A percentile compares a stretch with the other conserved stretches of the same genome.
Conservation (phyloP, 768 basidiomycete species). For the Lactarius quietus region DNA sequence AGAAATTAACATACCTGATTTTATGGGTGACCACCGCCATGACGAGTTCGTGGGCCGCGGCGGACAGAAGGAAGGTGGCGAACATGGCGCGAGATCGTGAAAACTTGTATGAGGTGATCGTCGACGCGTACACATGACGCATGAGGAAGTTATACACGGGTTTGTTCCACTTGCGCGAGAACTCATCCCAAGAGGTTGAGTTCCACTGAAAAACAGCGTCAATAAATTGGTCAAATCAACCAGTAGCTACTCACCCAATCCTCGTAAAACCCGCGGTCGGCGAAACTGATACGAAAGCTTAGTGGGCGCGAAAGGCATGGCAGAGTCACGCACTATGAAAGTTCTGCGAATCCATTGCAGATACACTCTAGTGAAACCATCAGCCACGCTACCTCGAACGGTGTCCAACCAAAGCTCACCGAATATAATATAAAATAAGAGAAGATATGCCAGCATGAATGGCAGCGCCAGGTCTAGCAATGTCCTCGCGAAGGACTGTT, state of each 20-base stretch:
- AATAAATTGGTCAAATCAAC: neutral
- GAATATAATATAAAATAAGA: slow-evolving; percentile 84
- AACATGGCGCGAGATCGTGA: slow-evolving; percentile 83
- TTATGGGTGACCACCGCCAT: slow-evolving; percentile 96
- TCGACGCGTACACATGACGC: slow-evolving; percentile 91
- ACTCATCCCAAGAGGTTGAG: slow-evolving; percentile 94
- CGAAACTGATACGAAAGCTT: slow-evolving; percentile 57
- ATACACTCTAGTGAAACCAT: slow-evolving; percentile 69
- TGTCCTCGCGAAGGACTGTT: slow-evolving; percentile 70
- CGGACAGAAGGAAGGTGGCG: slow-evolving; percentile 88
- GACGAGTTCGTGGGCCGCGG: slow-evolving; percentile 88
- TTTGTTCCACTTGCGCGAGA: slow-evolving; percentile 98
- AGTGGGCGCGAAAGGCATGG: neutral
- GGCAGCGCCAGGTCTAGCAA: slow-evolving; percentile 86
- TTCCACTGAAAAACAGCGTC: slow-evolving; percentile 68
- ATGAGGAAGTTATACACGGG: slow-evolving; percentile 93
- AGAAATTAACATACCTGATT: slow-evolving; percentile 54
- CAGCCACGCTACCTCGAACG: neutral
- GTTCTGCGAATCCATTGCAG: slow-evolving; percentile 92
- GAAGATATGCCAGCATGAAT: slow-evolving; percentile 88
- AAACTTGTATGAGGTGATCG: slow-evolving; percentile 71
- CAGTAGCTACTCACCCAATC: slow-evolving; percentile 65
- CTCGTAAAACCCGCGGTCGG: slow-evolving; percentile 96
- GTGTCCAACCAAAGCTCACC: slow-evolving; percentile 41
- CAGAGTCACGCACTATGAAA: slow-evolving; percentile 62